Conservation (phyloP, 768 basidiomycete species). For the Clathrus columnatus region DNA sequence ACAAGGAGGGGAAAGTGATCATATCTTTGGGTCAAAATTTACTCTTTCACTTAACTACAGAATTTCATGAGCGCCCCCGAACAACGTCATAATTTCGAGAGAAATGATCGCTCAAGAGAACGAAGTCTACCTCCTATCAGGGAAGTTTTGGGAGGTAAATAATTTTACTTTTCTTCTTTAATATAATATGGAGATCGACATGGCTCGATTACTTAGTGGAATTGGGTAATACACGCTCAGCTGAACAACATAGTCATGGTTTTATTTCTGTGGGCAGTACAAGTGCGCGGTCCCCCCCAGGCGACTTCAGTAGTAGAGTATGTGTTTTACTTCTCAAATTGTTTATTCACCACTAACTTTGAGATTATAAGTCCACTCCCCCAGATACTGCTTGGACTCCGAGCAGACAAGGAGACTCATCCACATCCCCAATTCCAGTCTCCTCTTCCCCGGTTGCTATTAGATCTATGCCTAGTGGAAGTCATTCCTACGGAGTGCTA, state of each 20-base stretch:
- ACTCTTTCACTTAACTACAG: not conserved
- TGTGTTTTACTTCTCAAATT: too few relatives aligned
- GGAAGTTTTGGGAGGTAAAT: slow-evolving; percentile 5
- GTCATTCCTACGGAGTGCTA: slow-evolving; percentile 2
- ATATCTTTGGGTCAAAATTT: too few relatives aligned
- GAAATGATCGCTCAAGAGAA: not conserved
- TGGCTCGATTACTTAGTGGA: not conserved
- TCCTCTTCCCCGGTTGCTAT: not conserved
- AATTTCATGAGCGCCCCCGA: not conserved
- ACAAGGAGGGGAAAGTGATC: too few relatives aligned
- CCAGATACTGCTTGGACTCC: not conserved
- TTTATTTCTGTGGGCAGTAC: too few relatives aligned
- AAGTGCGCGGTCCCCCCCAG: too few relatives aligned
- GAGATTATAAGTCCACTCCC: not conserved
- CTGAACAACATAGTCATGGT: too few relatives aligned
- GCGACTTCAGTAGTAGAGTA: too few relatives aligned
- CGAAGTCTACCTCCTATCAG: slow-evolving; percentile 4
- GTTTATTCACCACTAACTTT: not conserved
- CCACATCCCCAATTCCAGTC: not conserved
- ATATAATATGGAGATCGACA: not conserved
- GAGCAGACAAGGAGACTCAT: not conserved
- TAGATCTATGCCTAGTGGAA: not conserved
- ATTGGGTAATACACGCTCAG: not conserved
- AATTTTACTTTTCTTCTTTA: not conserved
- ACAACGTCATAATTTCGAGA: too few relatives aligned